Evolutionary conservation across 495 filamentous ascomycete genomes (phyloP), one percentile per base, ranked within the genome.

Genomic region (Ramalina peruviana): DNA sequence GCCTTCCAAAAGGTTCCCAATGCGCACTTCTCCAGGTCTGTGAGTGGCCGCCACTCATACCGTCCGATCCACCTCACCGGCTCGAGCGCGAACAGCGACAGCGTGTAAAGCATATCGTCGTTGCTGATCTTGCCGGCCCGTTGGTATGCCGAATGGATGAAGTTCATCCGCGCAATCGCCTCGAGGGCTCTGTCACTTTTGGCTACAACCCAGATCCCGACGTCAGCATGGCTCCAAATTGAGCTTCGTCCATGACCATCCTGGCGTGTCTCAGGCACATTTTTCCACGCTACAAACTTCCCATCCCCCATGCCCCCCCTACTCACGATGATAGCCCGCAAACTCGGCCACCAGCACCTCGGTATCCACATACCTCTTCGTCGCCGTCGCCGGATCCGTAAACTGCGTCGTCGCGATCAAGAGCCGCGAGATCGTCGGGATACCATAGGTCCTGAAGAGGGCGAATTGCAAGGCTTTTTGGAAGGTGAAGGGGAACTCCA

Each of bases 371-470:
- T 81, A 83, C 52, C 82, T 73, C 58, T 83, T 84, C 0, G 69
- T 60, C 3, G 76, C 74, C 11, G 64, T 75, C 6, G 61, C 65
- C 0, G 69, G 60, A 43, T 67, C 67, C 13, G 75, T 71, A 41
- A 86, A 72, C 48, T 84, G 73, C 36, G 64, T 70, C 7, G 80
- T 83, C 26, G 70, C 67, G 0, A 72, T 68, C 17, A 85, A 69
- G 0, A 82, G 59, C 26, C 58, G 60, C 4, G 75, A 78, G 45
- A 83, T 83, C 19, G 73, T 70, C 1, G 80, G 78, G 41, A 85
- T 75, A 7, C 76, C 80, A 52, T 85, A 85, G 13, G 81, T 83
- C 73, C 80, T 49, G 61, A 84, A 83, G 3, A 86, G 63, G 0
- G 77, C 82, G 60, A 84, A 84, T 49, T 82, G 72, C 36, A 85